Base-by-base conservation (phyloP, 768 basidiomycete genomes). In the Mrakia frigida region DNA sequence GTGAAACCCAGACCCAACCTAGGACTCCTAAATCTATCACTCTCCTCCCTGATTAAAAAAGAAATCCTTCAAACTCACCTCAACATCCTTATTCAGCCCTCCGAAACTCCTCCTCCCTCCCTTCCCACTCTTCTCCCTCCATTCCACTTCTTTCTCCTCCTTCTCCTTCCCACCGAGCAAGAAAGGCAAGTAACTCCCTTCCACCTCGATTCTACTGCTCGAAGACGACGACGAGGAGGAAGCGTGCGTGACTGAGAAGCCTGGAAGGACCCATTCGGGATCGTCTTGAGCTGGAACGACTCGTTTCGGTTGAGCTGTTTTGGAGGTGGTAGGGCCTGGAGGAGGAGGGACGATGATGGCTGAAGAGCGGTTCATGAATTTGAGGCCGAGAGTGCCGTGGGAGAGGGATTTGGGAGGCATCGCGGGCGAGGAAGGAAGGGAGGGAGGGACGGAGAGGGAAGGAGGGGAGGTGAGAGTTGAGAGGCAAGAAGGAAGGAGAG, bases 121-220 rank as follows among this genome's bases (percentile, higher is more conserved):
- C 37, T 82, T 94, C 91, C 92, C 91, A 92, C 82, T 94, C 92
- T 81, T 94, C 92, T 81, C 93, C 92, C 78, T 93, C 92, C 37
- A 89, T 90, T 61, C 90, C 86, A 43, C 50, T 9, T 82, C 84
- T 18, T 87, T 87, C 37, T 88, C 87, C 7, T 83, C 81, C 35
- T 85, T 84, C 41, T 87, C 85, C 1, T 85, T 82, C 2, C 80
- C 81, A 6, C 33, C 63, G 18, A 75, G 52, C 18, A 75, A 18
- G 59, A 75, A 75, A 23, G 74, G 74, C 69, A 75, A 16, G 23
- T 75, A 75, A 56, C 74, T 75, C 10, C 53, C 74, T 39, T 75
- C 74, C 10, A 75, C 74, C 31, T 75, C 65, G 31, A 75, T 43
- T 53, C n/a, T n/a, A 28, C 28, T 33, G 23, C 33, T 14, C 41